These are phyloP conservation scores for Hypoxylon sp. DNA, from an alignment of 2,329 filamentous ascomycete genomes.

Conservation along the genomic window DNA sequence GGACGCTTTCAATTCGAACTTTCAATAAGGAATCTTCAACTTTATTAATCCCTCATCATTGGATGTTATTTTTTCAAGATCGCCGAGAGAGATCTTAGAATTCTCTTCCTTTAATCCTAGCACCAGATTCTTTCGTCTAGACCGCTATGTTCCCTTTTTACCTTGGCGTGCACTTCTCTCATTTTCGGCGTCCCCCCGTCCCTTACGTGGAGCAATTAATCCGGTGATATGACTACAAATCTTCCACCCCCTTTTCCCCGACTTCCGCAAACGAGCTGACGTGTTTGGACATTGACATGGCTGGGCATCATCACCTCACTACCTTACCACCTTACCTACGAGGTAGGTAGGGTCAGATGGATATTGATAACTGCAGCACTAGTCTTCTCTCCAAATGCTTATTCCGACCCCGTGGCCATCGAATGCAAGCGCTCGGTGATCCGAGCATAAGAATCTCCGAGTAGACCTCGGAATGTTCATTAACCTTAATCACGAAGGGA, in stretches of 20 bases:
- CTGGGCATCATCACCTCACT: slow-evolving; percentile 27
- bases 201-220: slow-evolving; percentile 40
- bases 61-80: slow-evolving; percentile 20
- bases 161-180: not conserved
- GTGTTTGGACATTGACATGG: slow-evolving; percentile 27
- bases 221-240: slow-evolving; percentile 15
- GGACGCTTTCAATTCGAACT: slow-evolving; percentile 21
- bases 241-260: slow-evolving; percentile 30
- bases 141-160: slow-evolving; percentile 7
- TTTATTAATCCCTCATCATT: slow-evolving; percentile 36
- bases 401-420: slow-evolving; percentile 8
- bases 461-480: slow-evolving; percentile 19
- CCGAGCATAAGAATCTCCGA: slow-evolving; percentile 14
- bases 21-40: slow-evolving; percentile 22
- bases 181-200: slow-evolving; percentile 5
- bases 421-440: slow-evolving; percentile 10
- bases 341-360: slow-evolving; percentile 28
- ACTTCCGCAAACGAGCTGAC: slow-evolving; percentile 36
- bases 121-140: slow-evolving; percentile 5
- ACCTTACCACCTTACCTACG: slow-evolving; percentile 32
- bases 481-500: not conserved
- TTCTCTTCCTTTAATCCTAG: slow-evolving; percentile 13
- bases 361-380: slow-evolving; percentile 15
- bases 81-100: slow-evolving; percentile 15
- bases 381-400: not conserved